phyloP scores from a whole-genome alignment of 345 rosid species.

The Conringia planisiliqua region DNA sequence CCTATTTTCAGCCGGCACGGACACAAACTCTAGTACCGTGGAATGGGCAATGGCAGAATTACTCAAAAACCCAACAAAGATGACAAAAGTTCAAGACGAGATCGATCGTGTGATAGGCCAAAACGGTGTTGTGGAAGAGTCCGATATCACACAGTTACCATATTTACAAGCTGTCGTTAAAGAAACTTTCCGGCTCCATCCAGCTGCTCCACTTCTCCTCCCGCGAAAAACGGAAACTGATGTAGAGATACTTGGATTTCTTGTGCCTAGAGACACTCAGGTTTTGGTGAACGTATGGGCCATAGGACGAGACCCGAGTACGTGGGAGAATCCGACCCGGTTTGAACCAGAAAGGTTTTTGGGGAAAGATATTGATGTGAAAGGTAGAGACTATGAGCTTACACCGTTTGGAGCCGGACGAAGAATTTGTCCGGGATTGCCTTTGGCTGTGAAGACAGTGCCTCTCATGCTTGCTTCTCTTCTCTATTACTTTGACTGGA shows the following conservation, averaged over 20 bases:
- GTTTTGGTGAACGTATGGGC: slow-evolving; percentile 40
- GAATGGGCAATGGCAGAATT: slow-evolving; percentile 39
- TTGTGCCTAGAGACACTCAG: slow-evolving; percentile 36
- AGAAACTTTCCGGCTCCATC: slow-evolving; percentile 48
- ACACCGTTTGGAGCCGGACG: slow-evolving; percentile 28
- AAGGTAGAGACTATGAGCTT: slow-evolving; percentile 31
- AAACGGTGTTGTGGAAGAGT: slow-evolving; percentile 32
- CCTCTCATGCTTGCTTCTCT: slow-evolving; percentile 45
- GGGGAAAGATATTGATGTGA: slow-evolving; percentile 24
- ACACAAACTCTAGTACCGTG: slow-evolving; percentile 37
- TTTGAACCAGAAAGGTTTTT: slow-evolving; percentile 38
- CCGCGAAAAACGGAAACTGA: slow-evolving; percentile 34
- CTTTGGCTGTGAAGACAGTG: slow-evolving; percentile 43
- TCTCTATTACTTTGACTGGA: slow-evolving; percentile 47
- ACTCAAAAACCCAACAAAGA: slow-evolving; percentile 1
- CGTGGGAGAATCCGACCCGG: slow-evolving; percentile 28
- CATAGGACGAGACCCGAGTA: slow-evolving; percentile 35
- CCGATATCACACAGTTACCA: slow-evolving; percentile 20
- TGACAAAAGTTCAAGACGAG: slow-evolving; percentile 30
- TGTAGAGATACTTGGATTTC: slow-evolving; percentile 28
- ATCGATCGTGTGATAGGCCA: slow-evolving; percentile 29
- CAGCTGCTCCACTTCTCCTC: slow-evolving; percentile 38
- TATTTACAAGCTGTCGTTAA: slow-evolving; percentile 40
- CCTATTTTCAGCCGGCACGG: slow-evolving; percentile 41
- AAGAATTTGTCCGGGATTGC: slow-evolving; percentile 33